Conservation (phyloP, 1,284 basidiomycete species). For the Caloboletus inedulis region DNA sequence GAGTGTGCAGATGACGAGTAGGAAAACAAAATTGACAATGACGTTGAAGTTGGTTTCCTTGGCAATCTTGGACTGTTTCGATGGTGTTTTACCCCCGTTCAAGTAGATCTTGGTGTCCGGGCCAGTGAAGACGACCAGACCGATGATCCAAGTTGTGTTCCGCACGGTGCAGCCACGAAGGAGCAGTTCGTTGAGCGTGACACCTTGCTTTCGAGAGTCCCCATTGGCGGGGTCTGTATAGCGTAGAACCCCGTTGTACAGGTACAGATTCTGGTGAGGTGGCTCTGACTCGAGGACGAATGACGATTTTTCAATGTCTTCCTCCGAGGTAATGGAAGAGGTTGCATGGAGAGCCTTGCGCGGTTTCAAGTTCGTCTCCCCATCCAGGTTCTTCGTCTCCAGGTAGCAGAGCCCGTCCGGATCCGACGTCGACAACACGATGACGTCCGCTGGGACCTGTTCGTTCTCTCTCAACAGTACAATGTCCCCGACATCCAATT, state of each 20-base stretch:
- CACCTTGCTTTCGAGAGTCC: conserved; percentile 58
- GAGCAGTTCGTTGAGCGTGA: conserved; percentile 91
- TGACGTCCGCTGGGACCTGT: conserved; percentile 92
- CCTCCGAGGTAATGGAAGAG: conserved; percentile 75
- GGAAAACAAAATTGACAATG: conserved; percentile 86
- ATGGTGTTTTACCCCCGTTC: conserved; percentile 89
- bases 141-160: conserved; percentile 94
- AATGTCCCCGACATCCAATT: conserved; percentile 96
- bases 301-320: conserved; percentile 84
- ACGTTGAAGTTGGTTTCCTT: conserved; percentile 99
- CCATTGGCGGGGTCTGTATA: conserved; percentile 57
- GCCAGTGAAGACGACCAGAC: conserved; percentile 92
- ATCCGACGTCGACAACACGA: conserved; percentile 87
- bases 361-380: conserved; percentile 95
- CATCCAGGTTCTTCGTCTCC: conserved; percentile 95
- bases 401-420: conserved; percentile 83
- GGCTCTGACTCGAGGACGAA: conserved; percentile 92
- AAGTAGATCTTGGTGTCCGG: conserved; percentile 98
- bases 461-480: conserved; percentile 91
- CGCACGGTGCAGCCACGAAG: conserved; percentile 91
- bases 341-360: conserved; percentile 80
- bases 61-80: conserved; percentile 95
- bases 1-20: conserved; percentile 75
- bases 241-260: conserved; percentile 83
- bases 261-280: conserved; percentile 90